Percentiles rank a stretch among this genome's conserved stretches.
phyloP scores from a whole-genome alignment of 305 asterid genomes.

The Ilex paraguariensis region DNA sequence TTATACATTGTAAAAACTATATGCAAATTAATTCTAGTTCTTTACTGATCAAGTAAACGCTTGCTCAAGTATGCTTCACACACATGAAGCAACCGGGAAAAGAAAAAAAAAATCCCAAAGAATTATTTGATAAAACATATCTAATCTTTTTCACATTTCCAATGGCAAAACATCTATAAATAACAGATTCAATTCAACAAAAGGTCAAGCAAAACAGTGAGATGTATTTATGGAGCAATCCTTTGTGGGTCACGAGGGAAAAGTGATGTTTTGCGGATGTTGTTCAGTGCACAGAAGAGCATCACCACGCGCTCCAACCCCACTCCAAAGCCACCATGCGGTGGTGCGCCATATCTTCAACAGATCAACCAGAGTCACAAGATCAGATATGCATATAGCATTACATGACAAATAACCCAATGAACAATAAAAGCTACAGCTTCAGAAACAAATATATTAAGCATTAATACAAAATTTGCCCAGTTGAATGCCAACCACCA shows the following conservation, averaged over 20 bases:
- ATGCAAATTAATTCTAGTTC: no score
- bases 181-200: no score
- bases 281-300: slow-evolving; percentile 86
- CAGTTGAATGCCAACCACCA: no score
- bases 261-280: slow-evolving; percentile 77
- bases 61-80: no score
- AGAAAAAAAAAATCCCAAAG: no score
- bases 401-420: background rate
- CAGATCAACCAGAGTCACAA: background rate
- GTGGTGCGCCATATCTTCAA: slow-evolving; percentile 77
- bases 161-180: no score
- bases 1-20: no score
- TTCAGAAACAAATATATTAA: background rate
- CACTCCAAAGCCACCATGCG: slow-evolving; percentile 95
- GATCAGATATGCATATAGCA: background rate
- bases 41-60: no score
- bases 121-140: no score
- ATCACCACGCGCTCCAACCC: slow-evolving; percentile 92
- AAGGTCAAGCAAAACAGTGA: background rate
- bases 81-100: no score
- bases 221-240: slow-evolving; percentile 45
- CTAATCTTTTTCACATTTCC: no score
- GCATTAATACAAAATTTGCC: no score
- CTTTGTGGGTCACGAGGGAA: slow-evolving; percentile 93
- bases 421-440: background rate